Evolutionary conservation across 2,329 filamentous ascomycete genomes (phyloP).

Genomic region (Cadophora sp.): DNA sequence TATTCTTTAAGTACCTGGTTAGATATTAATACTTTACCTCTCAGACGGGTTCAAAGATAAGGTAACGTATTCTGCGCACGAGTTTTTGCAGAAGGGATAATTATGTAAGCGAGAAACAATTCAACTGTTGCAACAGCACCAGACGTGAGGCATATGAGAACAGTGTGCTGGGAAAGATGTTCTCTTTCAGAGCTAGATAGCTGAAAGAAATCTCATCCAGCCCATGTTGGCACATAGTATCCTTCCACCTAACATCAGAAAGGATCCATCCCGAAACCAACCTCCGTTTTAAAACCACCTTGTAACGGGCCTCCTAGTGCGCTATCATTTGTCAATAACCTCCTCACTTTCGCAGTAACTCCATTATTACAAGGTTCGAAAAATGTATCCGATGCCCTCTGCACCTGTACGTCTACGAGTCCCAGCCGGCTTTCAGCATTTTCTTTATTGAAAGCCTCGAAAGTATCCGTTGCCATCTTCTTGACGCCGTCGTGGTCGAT

Average conservation of each 20-base stretch:
- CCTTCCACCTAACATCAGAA: no score
- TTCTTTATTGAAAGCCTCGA: neutral
- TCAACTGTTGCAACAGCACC: no score
- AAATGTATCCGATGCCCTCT: neutral
- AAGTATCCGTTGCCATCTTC: conserved; percentile 12
- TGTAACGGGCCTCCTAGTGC: neutral
- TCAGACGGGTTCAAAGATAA: no score
- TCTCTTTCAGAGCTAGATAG: neutral
- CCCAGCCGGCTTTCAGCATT: neutral
- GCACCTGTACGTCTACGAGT: conserved; percentile 8
- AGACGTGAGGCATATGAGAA: no score
- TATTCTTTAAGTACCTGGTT: no score
- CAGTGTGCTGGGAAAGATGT: no score
- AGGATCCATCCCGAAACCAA: no score
- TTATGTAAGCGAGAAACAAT: no score
- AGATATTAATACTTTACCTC: no score
- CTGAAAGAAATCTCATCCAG: neutral
- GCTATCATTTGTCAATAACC: neutral
- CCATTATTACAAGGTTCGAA: neutral
- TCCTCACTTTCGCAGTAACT: conserved; percentile 8
- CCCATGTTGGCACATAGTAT: conserved; percentile 8
- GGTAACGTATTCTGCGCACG: no score
- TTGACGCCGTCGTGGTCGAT: conserved; percentile 2
- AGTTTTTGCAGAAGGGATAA: no score
- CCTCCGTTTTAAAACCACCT: neutral